phyloP scores from a whole-genome alignment of 345 rosid genomes.

The Durio zibethinus region DNA sequence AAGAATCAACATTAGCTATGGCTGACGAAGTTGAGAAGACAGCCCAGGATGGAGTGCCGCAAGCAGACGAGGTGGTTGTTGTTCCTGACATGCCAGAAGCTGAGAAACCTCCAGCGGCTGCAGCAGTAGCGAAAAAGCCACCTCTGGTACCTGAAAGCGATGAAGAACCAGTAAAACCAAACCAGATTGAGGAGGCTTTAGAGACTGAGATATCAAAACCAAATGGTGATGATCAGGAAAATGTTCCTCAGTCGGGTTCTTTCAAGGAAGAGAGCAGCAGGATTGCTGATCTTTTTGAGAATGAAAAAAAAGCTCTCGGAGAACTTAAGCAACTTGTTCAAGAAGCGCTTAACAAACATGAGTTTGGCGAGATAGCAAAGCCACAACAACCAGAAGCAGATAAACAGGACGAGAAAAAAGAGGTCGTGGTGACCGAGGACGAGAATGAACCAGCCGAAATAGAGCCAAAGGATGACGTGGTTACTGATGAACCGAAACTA shows the following conservation, averaged over 20 bases:
- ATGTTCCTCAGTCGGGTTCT: conserved; percentile 39
- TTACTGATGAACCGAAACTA: neutral
- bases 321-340: conserved; percentile 54
- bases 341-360: conserved; percentile 51
- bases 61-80: conserved; percentile 21
- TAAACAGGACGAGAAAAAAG: conserved; percentile 17
- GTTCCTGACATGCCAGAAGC: conserved; percentile 26
- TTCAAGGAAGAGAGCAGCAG: conserved; percentile 64
- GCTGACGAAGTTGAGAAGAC: conserved; percentile 27
- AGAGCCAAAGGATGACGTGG: conserved; percentile 2
- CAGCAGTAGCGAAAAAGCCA: neutral
- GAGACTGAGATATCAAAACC: conserved; percentile 13
- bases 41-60: conserved; percentile 5
- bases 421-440: neutral
- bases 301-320: conserved; percentile 48
- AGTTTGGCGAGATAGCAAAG: conserved; percentile 35
- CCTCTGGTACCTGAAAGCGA: conserved; percentile 24
- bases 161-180: conserved; percentile 24
- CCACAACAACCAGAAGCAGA: conserved; percentile 18
- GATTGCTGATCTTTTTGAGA: conserved; percentile 37
- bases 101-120: too few species aligned
- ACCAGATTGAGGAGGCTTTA: conserved; percentile 16
- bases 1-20: conserved; percentile 12
- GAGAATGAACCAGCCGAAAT: conserved; percentile 20
- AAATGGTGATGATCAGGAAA: conserved; percentile 2